Evolutionary conservation across 345 rosid genomes (phyloP).

Genomic region (Psidium guajava): DNA sequence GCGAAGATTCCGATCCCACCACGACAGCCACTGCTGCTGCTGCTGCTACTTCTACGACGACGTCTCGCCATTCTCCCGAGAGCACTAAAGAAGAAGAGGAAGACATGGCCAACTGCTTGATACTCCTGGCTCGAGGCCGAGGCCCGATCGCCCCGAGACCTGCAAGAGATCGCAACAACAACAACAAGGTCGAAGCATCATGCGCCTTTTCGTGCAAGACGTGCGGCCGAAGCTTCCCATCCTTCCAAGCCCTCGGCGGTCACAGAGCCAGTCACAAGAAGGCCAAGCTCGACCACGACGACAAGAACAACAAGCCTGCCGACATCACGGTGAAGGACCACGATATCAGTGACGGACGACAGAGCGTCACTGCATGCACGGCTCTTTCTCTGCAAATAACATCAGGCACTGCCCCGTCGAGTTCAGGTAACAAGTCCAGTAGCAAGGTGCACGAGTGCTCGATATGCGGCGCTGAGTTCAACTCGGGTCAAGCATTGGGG

Average conservation of each 20-base stretch:
- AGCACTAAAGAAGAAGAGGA: conserved; percentile 29
- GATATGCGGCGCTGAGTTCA: conserved; percentile 69
- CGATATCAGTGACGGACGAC: not conserved
- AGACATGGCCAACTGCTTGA: conserved; percentile 57
- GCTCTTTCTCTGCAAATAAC: conserved; percentile 42
- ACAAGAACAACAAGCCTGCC: not conserved
- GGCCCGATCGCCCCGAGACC: not conserved
- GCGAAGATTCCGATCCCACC: not conserved
- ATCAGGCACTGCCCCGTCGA: not conserved
- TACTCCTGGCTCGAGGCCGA: conserved; percentile 48
- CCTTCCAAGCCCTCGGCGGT: conserved; percentile 95
- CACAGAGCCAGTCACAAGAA: conserved; percentile 93
- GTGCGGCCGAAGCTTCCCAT: conserved; percentile 63
- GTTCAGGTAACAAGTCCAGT: not conserved
- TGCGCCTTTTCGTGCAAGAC: conserved; percentile 62
- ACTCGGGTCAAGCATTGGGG: conserved; percentile 89
- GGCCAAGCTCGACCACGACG: conserved; percentile 11
- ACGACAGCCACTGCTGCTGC: not conserved
- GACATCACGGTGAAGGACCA: not conserved
- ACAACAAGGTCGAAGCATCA: not conserved
- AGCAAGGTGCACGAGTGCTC: conserved; percentile 73
- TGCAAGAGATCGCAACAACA: not conserved
- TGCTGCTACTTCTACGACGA: not conserved
- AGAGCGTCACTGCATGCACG: conserved; percentile 4
- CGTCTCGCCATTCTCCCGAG: conserved; percentile 1